Conservation (phyloP, 225 moss, liverwort and hornwort genomes). For the Pseudisothecium myosuroides region DNA sequence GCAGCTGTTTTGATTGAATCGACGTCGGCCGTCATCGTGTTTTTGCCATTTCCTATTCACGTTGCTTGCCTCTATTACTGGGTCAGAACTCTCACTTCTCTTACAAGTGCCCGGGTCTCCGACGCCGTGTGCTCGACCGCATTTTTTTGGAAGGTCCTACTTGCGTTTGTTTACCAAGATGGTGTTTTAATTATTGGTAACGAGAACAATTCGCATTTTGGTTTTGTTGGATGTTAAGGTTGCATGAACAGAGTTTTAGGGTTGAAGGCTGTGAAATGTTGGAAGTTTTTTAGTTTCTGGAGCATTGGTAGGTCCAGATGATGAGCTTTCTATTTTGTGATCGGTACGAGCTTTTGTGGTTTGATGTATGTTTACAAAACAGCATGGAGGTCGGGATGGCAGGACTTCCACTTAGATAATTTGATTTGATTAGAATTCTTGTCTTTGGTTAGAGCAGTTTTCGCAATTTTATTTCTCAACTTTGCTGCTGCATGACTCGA, state of each 20-base stretch:
- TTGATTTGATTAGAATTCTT: neutral
- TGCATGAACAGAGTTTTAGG: neutral
- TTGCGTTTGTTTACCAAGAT: neutral
- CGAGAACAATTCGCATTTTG: neutral
- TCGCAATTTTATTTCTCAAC: neutral
- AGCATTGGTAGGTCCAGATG: neutral
- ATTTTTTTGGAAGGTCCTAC: neutral
- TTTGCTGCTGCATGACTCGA: neutral
- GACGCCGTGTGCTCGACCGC: neutral
- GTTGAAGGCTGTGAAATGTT: neutral
- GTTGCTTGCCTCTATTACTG: neutral
- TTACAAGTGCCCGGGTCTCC: neutral
- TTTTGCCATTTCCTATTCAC: neutral
- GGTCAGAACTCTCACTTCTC: neutral
- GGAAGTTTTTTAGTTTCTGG: neutral
- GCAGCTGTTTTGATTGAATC: neutral
- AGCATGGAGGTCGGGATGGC: neutral
- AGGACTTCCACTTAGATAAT: neutral
- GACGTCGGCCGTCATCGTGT: neutral
- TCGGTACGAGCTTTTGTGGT: neutral
- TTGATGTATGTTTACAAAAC: neutral
- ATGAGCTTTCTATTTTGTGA: neutral
- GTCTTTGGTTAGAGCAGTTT: neutral
- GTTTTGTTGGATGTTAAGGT: neutral
- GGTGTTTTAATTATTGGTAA: neutral